Conservation (phyloP, 1,284 basidiomycete genomes). For the Marasmius sp. region DNA sequence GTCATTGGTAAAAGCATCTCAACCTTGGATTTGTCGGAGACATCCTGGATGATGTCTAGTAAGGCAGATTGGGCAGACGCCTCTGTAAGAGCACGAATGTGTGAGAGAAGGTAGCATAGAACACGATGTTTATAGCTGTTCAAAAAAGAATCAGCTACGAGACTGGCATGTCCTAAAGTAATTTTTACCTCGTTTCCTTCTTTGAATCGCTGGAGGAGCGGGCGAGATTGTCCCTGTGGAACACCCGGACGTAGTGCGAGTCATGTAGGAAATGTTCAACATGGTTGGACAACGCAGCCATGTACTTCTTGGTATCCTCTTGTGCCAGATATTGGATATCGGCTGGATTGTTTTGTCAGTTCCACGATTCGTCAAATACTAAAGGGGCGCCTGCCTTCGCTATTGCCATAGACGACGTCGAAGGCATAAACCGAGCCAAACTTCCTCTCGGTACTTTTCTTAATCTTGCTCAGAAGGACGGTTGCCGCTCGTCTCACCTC, state of each 20-base stretch:
- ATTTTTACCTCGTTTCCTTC: conserved; percentile 60
- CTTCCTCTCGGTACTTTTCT: conserved; percentile 41
- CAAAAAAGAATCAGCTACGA: conserved; percentile 9
- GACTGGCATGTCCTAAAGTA: neutral
- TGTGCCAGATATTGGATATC: conserved; percentile 80
- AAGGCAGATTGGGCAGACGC: conserved; percentile 54
- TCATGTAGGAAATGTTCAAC: conserved; percentile 74
- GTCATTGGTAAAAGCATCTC: conserved; percentile 66
- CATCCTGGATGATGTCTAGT: conserved; percentile 55
- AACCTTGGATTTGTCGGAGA: conserved; percentile 68
- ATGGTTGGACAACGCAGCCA: conserved; percentile 53
- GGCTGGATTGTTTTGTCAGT: conserved; percentile 36
- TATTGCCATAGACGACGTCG: conserved; percentile 79
- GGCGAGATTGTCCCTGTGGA: conserved; percentile 65
- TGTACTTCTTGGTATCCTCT: conserved; percentile 69
- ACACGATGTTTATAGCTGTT: conserved; percentile 74
- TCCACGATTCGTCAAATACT: neutral
- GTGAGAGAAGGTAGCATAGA: conserved; percentile 82
- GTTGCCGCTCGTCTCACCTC: conserved; percentile 67
- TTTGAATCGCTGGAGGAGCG: conserved; percentile 53
- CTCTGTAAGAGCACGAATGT: conserved; percentile 65
- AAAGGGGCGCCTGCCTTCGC: conserved; percentile 29
- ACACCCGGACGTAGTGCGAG: conserved; percentile 53
- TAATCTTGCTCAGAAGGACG: conserved; percentile 58
- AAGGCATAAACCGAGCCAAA: conserved; percentile 74